Percentiles rank a stretch among this genome's conserved stretches.
Evolutionary conservation across 805 yeast species (phyloP).

Genomic region (Schwanniomyces sp.): DNA sequence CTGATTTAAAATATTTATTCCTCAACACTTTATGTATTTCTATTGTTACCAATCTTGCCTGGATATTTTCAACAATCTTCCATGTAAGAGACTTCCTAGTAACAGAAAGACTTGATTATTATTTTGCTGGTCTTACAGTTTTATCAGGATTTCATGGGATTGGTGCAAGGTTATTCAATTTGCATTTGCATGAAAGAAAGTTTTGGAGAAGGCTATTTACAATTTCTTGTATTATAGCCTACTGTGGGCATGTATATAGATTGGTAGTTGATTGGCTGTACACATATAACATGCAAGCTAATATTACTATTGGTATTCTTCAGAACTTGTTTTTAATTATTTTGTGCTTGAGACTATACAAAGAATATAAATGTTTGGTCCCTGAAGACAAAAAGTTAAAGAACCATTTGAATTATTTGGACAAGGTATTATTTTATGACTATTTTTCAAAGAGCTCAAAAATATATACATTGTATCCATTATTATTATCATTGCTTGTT

Average conservation of each 20-base stretch:
- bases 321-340: constrained; percentile 54
- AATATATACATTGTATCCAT: constrained; percentile 39
- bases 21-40: constrained; percentile 49
- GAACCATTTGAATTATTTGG: constrained; percentile 29
- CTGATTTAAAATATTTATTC: constrained; percentile 9
- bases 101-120: constrained; percentile 88
- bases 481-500: constrained; percentile 42
- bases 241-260: constrained; percentile 63
- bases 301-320: constrained; percentile 71
- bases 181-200: constrained; percentile 43
- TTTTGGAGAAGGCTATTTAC: constrained; percentile 35
- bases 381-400: constrained; percentile 6
- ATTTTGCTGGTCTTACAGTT: constrained; percentile 89
- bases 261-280: constrained; percentile 79
- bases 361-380: constrained; percentile 22
- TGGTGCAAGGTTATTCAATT: constrained; percentile 55
- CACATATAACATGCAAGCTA: constrained; percentile 91
- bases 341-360: constrained; percentile 32
- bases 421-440: constrained; percentile 24
- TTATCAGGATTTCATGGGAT: constrained; percentile 76
- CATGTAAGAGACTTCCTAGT: constrained; percentile 79
- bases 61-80: constrained; percentile 84
- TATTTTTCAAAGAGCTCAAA: constrained; percentile 36
- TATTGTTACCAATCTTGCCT: constrained; percentile 74
- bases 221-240: constrained; percentile 47